A percentile compares a stretch with the other conserved stretches of the same genome.
Conservation (phyloP, 139 green algal genomes). For the Chlorella sp. region DNA sequence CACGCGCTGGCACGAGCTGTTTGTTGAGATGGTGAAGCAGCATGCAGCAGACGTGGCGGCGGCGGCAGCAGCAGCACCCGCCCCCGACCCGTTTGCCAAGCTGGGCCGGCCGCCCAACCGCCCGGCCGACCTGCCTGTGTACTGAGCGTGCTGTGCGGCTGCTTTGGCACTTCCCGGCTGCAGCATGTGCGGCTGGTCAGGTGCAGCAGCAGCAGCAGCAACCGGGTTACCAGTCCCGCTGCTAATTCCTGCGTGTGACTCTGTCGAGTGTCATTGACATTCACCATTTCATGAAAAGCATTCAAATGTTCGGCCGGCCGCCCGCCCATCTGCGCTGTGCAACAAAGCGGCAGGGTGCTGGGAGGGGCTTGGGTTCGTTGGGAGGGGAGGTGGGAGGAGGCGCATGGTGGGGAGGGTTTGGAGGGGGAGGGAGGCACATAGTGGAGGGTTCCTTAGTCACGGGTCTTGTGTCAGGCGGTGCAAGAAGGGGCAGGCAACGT, state of each 20-base stretch:
- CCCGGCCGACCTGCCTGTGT: slow-evolving; percentile 78
- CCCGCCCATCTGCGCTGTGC: not conserved
- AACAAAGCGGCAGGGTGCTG: not conserved
- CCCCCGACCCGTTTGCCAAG: slow-evolving; percentile 15
- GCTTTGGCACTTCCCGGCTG: too few relatives aligned
- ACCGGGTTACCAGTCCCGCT: too few relatives aligned
- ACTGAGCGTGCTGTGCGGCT: slow-evolving; percentile 33
- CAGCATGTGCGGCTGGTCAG: too few relatives aligned
- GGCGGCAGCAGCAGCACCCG: slow-evolving; percentile 10
- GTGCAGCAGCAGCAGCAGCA: too few relatives aligned
- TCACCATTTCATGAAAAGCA: too few relatives aligned
- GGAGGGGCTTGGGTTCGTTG: not conserved
- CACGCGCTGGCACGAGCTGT: slow-evolving; percentile 87
- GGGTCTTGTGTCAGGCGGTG: too few relatives aligned
- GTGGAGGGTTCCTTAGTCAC: too few relatives aligned
- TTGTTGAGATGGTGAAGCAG: slow-evolving; percentile 85
- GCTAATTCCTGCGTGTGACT: too few relatives aligned
- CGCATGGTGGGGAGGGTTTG: not conserved
- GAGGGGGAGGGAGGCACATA: too few relatives aligned
- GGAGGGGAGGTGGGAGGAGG: not conserved
- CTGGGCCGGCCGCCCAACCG: slow-evolving; percentile 51
- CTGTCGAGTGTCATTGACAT: too few relatives aligned
- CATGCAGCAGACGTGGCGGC: slow-evolving; percentile 17
- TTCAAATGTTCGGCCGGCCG: too few relatives aligned
- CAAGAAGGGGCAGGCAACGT: too few relatives aligned